Evolutionary conservation across 2,329 filamentous ascomycete genomes (phyloP).

Genomic region (Bertia moriformis): DNA sequence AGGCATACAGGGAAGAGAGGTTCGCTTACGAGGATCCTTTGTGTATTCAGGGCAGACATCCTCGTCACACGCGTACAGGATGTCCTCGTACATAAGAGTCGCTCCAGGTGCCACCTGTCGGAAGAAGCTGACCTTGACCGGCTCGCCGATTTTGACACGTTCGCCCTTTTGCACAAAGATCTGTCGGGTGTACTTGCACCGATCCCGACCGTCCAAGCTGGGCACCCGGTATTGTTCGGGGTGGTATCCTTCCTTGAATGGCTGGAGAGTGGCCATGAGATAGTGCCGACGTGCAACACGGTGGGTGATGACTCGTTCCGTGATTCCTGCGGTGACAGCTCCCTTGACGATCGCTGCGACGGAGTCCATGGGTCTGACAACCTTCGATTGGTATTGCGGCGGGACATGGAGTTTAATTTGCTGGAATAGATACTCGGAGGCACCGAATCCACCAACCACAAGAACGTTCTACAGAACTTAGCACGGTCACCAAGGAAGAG

Average conservation of each 20-base stretch:
- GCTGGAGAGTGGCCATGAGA: conserved; percentile 95
- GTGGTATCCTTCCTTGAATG: conserved; percentile 97
- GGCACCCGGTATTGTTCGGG: conserved; percentile 96
- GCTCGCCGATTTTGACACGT: conserved; percentile 96
- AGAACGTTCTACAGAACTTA: conserved; percentile 63
- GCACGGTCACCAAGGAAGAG: not conserved
- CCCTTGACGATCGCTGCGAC: conserved; percentile 98
- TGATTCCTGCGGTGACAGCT: conserved; percentile 93
- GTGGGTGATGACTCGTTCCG: conserved; percentile 88
- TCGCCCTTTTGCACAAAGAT: conserved; percentile 98
- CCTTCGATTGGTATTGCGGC: conserved; percentile 95
- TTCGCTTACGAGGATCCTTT: conserved; percentile 86
- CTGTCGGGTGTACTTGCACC: conserved; percentile 96
- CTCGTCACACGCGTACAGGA: conserved; percentile 92
- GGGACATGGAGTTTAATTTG: conserved; percentile 98
- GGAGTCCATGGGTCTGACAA: conserved; percentile 96
- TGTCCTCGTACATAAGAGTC: conserved; percentile 98
- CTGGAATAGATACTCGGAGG: conserved; percentile 96
- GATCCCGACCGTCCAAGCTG: conserved; percentile 87
- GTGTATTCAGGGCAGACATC: conserved; percentile 98
- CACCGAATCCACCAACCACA: conserved; percentile 94
- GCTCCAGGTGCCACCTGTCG: conserved; percentile 91
- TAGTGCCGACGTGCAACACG: conserved; percentile 95
- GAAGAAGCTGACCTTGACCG: conserved; percentile 98
- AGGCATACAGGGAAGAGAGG: too few relatives aligned